Base-by-base conservation (phyloP, 2,329 filamentous ascomycete species). In the Neophaeococcomyces mojaviensis region DNA sequence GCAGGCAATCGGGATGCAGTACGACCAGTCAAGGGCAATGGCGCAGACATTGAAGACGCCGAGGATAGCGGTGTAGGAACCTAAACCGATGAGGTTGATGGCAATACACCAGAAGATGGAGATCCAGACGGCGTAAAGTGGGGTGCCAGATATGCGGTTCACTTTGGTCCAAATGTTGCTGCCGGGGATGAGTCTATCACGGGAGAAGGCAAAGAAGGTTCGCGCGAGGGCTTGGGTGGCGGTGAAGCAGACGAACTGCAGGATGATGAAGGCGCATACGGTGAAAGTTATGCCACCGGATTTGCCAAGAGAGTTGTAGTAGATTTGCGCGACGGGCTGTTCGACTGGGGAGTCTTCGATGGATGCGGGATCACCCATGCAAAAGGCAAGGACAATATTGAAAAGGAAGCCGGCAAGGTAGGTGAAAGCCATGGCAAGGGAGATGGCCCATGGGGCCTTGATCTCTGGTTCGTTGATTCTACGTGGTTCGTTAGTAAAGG, bases 71-170 rank as follows among this genome's bases (percentile, higher is more conserved):
- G 71, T 69, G 58, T 76, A 75, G 22, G 70, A 74, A 36, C 73
- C 76, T 4, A 80, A 69, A 35, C 71, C 76, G 55, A 79, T 77
- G 50, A 79, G 65, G 60, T 79, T 79, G 64, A 80, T 76, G 40
- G 68, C 63, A 51, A 78, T 71, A 61, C 74, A 78, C 49, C 69
- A 73, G 54, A 72, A 61, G 24, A 74, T 67, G 45, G 70, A 74
- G 46, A 78, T 67, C 76, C 76, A 79, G 39, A 78, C 74, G 12
- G 74, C 71, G 24, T 70, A 65, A 18, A 77, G 60, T 3, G 74
- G 74, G 1, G 73, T 77, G 43, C 68, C 66, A 12, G 75, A 78
- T 49, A 62, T 55, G 41, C 63, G 60, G 57, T 71, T 63, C 61
- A 75, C 66, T 59, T 67, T 72, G 59, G 68, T 70, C 73, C 74